Base-by-base conservation (phyloP, 306 rosid species). In the Acacia melanoxylon region DNA sequence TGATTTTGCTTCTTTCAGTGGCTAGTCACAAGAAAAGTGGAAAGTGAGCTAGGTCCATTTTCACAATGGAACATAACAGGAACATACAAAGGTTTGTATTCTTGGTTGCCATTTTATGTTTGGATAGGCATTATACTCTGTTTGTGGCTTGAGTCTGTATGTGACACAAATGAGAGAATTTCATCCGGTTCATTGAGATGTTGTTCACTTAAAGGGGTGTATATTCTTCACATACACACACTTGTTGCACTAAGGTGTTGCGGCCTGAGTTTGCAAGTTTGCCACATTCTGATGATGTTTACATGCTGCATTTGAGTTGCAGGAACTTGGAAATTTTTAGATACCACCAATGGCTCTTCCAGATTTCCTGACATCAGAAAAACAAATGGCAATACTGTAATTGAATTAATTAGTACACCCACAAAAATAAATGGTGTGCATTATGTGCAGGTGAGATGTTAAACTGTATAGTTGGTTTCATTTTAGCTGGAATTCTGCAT, bases 371-470 rank as follows among this genome's bases (percentile, higher is more conserved):
- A 92, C 71, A 92, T 93, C 81, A 92, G 91, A 86, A 95, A 90
- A 86, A 79, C 94, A 79, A 75, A 84, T 65, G 99, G 98, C 70
- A 92, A 89, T 85, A 89, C 98, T 85, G 79, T 93, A 77, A 92
- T 95, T 65, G 99, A 95, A 86, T 90, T 95, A 88, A 90, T 91
- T 78, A 95, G 97, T 83, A 86, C 94, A 2, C 97, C 94, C 37
- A 93, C 99, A 83, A 95, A 95, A 91, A 92, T 95, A 89, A 90
- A 87, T 15, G 99, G 99, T 8, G 97, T 95, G 78, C 98, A 93
- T 89, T 95, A 95, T 81, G 91, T 95, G 85, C 99, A 95, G 99
- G 99, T 95, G 88, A 88, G 92, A 46, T 74, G 48, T 83, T 83
- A 73, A 81, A 44, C 78, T 42, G 63, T 77, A 58, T 48, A n/a